A percentile compares a stretch with the other conserved stretches of the same genome.
phyloP scores from a whole-genome alignment of 441 rosid species.

The Biscutella laevigata region DNA sequence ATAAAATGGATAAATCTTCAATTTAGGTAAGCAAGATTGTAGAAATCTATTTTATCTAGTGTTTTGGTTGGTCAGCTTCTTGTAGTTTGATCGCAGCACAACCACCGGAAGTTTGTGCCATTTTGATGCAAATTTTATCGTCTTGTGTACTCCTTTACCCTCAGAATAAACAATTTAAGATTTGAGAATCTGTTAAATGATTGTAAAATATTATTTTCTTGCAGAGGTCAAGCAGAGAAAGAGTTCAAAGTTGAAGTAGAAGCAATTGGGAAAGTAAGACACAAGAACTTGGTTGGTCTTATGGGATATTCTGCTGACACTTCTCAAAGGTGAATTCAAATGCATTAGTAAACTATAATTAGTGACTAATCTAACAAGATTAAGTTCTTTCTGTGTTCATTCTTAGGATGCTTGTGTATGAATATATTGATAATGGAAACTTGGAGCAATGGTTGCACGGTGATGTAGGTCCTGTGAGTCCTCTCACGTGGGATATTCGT shows the following conservation, averaged over 20 bases:
- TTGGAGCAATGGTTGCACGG: conserved; percentile 98
- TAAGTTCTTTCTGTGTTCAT: background rate
- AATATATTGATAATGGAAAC: conserved; percentile 83
- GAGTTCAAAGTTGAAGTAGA: conserved; percentile 95
- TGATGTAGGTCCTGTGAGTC: conserved; percentile 76
- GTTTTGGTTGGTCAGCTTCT: conserved; percentile 23
- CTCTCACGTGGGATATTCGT: conserved; percentile 81
- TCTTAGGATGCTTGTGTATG: conserved; percentile 87
- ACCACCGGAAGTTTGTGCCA: conserved; percentile 19
- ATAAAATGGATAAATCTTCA: background rate
- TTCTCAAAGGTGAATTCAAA: conserved; percentile 48
- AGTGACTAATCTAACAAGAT: background rate
- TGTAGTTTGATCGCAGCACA: conserved; percentile 21
- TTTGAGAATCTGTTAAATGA: background rate
- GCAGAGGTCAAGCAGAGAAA: conserved; percentile 95
- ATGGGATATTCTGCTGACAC: conserved; percentile 90
- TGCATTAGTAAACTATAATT: background rate
- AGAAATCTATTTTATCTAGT: conserved; percentile 4
- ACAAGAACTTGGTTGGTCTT: conserved; percentile 86
- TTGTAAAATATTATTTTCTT: background rate
- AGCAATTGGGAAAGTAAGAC: conserved; percentile 92
- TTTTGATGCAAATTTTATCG: too few relatives aligned
- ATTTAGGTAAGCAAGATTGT: conserved; percentile 21
- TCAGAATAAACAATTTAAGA: background rate
- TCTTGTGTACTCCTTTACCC: conserved; percentile 1